Evolutionary conservation across 2,329 filamentous ascomycete genomes (phyloP).

Genomic region (Westerdykella sp.): DNA sequence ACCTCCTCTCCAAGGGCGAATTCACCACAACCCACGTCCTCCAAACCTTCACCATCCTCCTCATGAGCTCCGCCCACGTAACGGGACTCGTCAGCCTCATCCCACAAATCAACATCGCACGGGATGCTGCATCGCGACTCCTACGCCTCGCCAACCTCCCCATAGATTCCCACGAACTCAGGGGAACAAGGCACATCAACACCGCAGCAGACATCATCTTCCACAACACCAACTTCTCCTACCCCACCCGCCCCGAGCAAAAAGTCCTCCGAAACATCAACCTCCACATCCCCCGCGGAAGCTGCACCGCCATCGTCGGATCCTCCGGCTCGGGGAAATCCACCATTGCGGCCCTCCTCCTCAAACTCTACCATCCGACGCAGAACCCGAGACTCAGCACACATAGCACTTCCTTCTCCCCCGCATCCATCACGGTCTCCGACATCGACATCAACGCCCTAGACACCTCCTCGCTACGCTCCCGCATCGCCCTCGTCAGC

Average conservation of each 20-base stretch:
- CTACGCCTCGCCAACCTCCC: slow-evolving; percentile 63
- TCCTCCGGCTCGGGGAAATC: slow-evolving; percentile 87
- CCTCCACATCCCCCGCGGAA: slow-evolving; percentile 57
- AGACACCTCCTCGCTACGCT: slow-evolving; percentile 55
- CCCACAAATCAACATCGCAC: slow-evolving; percentile 71
- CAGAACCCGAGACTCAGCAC: too few species aligned
- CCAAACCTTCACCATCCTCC: slow-evolving; percentile 70
- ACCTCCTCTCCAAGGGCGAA: slow-evolving; percentile 51
- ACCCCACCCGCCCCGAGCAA: slow-evolving; percentile 53
- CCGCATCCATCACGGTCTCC: slow-evolving; percentile 51
- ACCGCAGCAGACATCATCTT: slow-evolving; percentile 53
- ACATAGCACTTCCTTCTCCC: neutral
- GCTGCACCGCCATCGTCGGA: slow-evolving; percentile 73
- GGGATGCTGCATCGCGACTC: slow-evolving; percentile 65
- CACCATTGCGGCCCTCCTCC: slow-evolving; percentile 68
- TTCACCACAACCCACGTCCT: slow-evolving; percentile 56
- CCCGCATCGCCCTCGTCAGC: slow-evolving; percentile 60
- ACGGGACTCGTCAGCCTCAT: slow-evolving; percentile 65
- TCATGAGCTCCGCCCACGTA: slow-evolving; percentile 75
- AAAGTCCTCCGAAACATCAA: slow-evolving; percentile 58
- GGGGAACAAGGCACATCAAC: slow-evolving; percentile 42
- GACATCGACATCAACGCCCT: slow-evolving; percentile 53
- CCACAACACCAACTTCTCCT: slow-evolving; percentile 61
- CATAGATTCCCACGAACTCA: slow-evolving; percentile 52
- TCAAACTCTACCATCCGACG: slow-evolving; percentile 58